Evolutionary conservation across 129 eudicot genomes (phyloP).

Genomic region (Daucus carota): DNA sequence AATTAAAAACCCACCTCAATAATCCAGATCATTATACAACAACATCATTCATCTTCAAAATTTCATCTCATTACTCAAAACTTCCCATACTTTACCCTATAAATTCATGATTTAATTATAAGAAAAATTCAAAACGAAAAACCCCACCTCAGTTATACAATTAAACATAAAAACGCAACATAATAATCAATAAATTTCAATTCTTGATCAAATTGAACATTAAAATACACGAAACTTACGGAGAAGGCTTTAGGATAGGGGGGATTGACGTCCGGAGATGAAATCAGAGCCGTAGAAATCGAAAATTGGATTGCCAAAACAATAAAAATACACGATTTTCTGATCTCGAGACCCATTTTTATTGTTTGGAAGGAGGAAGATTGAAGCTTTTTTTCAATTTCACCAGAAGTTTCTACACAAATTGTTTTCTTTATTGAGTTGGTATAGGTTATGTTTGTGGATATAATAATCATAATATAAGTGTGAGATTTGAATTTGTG

Average conservation of each 20-base stretch:
- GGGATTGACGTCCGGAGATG: conserved; percentile 36
- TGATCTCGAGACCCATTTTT: conserved; percentile 17
- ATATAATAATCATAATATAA: not conserved
- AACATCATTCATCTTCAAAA: not conserved
- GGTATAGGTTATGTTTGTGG: not conserved
- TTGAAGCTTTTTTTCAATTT: not conserved
- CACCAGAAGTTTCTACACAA: not conserved
- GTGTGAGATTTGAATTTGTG: not conserved
- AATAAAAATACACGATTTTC: not conserved
- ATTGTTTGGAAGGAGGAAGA: not conserved
- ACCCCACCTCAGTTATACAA: not conserved
- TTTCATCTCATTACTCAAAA: not conserved
- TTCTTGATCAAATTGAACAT: not conserved
- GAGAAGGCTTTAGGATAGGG: conserved; percentile 71
- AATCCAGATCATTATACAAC: not conserved
- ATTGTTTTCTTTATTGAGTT: not conserved
- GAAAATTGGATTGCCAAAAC: conserved; percentile 33
- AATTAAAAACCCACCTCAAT: not conserved
- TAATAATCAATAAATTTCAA: not conserved
- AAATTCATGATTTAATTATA: not conserved
- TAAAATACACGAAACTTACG: conserved; percentile 39
- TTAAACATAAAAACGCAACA: not conserved
- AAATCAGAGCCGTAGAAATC: conserved; percentile 47
- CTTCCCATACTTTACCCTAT: no score
- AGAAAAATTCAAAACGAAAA: not conserved